Base-by-base conservation (phyloP, 768 basidiomycete species). In the Boletus insuetus region DNA sequence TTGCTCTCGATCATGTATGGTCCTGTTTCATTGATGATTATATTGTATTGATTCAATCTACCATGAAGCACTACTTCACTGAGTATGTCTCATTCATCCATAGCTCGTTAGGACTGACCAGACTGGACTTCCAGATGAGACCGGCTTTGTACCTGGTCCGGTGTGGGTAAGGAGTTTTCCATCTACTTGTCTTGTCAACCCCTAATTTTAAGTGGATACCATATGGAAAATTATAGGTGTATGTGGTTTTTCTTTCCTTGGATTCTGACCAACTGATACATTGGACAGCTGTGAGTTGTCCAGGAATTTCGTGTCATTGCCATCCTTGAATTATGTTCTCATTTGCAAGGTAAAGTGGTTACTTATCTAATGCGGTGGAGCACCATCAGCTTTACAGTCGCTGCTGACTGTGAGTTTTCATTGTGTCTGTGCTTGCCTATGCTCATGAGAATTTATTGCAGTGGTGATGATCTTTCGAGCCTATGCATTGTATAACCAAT, bases 381-480 rank as follows among this genome's bases (percentile, higher is more conserved):
- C 1, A 8, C 1, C 22, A 19, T 26, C 3, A 3, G 47, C 10
- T 59, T 59, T 12, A 41, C 6, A 4, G 14, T 2, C 43, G 4
- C 48, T n/a, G 11, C 39, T 26, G 56, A 59, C 8, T 22, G 58
- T 59, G 22, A 53, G 58, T 2, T 9, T 4, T 41, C 22, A 6
- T 20, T 29, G 0, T 2, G n/a, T 17, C 10, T 3, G 3, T 11
- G 12, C 16, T 7, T 13, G 5, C 9, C 24, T 5, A 12, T 19
- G 16, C 4, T 46, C 13, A 26, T 5, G 3, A 39, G 17, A n/a
- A 31, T 14, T 46, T 13, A 31, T 47, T 38, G 5, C 20, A 59
- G 58, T 58, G 20, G 16, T 59, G 13, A 59, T 59, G 58, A 22
- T 59, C 3, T 43, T 46, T 24, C 51, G 56, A 24, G 35, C 50